Evolutionary conservation across 176 grass and related monocot genomes (phyloP).

Genomic region (Chrysopogon serrulatus): DNA sequence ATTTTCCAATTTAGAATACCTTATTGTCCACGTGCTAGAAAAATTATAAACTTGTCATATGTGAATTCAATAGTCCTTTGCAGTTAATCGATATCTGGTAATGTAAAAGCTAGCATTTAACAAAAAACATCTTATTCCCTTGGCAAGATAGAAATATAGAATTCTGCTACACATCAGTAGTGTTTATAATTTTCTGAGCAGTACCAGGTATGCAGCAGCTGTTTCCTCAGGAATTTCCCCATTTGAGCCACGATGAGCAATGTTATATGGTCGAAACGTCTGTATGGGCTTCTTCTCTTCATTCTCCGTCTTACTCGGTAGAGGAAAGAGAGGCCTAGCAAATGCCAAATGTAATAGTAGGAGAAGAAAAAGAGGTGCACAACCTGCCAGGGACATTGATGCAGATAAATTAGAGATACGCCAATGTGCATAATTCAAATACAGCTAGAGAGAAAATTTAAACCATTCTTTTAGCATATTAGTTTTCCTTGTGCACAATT

Average conservation of each 20-base stretch:
- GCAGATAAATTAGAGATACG: not conserved
- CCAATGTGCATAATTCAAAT: not conserved
- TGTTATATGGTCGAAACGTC: conserved; percentile 86
- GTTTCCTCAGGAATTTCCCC: conserved; percentile 99
- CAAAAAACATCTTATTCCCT: not conserved
- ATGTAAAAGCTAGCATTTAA: not conserved
- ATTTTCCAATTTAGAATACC: not conserved
- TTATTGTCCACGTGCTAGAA: not conserved
- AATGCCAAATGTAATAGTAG: conserved; percentile 34
- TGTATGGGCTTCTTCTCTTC: conserved; percentile 61
- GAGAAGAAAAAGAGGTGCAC: conserved; percentile 48
- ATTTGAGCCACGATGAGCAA: conserved; percentile 94
- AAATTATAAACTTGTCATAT: not conserved
- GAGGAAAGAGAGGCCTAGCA: conserved; percentile 60
- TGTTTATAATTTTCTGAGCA: not conserved
- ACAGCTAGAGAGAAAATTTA: not conserved
- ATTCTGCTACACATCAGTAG: not conserved
- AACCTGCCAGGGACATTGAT: conserved; percentile 32
- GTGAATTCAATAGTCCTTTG: not conserved
- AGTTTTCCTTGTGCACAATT: not conserved
- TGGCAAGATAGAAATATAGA: not conserved
- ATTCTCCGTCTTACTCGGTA: conserved; percentile 53
- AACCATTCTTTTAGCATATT: not conserved
- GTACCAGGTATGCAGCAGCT: conserved; percentile 81
- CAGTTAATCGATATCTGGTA: not conserved